Evolutionary conservation across 257 asterid genomes (phyloP).

Genomic region (Rhazya stricta): DNA sequence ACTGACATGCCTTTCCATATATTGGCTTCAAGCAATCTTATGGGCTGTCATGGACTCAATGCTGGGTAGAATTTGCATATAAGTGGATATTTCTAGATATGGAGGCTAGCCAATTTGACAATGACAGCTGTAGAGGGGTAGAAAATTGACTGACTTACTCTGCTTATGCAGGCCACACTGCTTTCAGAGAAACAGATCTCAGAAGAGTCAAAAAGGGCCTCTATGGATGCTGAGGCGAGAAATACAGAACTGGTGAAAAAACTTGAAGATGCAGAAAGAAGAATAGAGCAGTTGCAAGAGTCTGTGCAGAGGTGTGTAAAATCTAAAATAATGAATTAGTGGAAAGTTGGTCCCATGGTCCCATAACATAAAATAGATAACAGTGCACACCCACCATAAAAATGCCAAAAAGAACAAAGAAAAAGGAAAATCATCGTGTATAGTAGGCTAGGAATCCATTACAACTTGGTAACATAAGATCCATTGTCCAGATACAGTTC

Average conservation of each 20-base stretch:
- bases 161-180: slow-evolving; percentile 55
- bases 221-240: slow-evolving; percentile 55
- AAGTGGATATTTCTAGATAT: background rate
- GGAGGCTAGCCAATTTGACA: background rate
- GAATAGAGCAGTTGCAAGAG: slow-evolving; percentile 77
- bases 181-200: slow-evolving; percentile 63
- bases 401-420: too few relatives aligned
- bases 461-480: background rate
- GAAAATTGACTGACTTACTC: background rate
- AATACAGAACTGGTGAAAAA: slow-evolving; percentile 54
- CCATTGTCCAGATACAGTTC: background rate
- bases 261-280: slow-evolving; percentile 65
- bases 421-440: background rate
- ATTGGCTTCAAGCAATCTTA: background rate
- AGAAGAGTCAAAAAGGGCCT: slow-evolving; percentile 60
- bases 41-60: background rate
- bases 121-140: background rate
- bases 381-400: background rate
- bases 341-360: background rate
- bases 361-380: background rate
- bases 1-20: background rate
- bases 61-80: background rate
- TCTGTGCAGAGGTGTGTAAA: slow-evolving; percentile 67
- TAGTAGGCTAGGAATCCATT: background rate
- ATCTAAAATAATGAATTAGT: background rate